Evolutionary conservation across 1,139 yeast species (phyloP), one percentile per base, ranked within the genome.

Genomic region (Pichia inconspicua): DNA sequence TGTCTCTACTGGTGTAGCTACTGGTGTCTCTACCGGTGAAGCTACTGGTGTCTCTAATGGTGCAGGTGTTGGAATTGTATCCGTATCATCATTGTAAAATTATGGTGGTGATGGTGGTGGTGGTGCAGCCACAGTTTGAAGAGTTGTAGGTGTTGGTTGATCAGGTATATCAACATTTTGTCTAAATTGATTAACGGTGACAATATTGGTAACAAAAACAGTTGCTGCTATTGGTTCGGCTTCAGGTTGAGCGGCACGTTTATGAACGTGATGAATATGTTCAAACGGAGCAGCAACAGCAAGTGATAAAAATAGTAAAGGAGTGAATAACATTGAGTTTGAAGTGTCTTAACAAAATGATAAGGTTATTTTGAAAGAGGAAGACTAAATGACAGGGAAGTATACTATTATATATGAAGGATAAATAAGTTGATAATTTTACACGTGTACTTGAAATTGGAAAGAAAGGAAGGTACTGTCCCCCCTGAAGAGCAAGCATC

Each of bases 201-300:
- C 52, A 3, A 47, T 25, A 19, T 42, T 28, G 1, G 50, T 47
- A 17, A 49, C 48, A 25, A 34, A 44, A 3, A 47, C 48, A 1
- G 42, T 46, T 27, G 45, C 55, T 2, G 54, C 34, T 11, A 45
- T 44, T 22, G 52, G 49, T 27, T 46, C 55, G 4, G 54, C 34
- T 12, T 47, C 45, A 17, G 52, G 49, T 9, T 42, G 48, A 8
- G 58, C 57, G 10, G 56, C 56, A 52, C 63, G 58, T 53, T 57
- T 43, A 41, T 51, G 55, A 31, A 52, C 57, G 40, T 57, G 58
- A 34, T 60, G 58, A 30, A 54, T 55, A 28, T 53, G 55, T 17
- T 55, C 58, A 17, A 54, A 44, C 7, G 63, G 62, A 34, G 52
- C 51, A n/a, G 60, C 56, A 6, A 45, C n/a, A 14, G 53, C 53